phyloP scores from a whole-genome alignment of 139 green algal genomes.

The Chlamydomonas sp. region DNA sequence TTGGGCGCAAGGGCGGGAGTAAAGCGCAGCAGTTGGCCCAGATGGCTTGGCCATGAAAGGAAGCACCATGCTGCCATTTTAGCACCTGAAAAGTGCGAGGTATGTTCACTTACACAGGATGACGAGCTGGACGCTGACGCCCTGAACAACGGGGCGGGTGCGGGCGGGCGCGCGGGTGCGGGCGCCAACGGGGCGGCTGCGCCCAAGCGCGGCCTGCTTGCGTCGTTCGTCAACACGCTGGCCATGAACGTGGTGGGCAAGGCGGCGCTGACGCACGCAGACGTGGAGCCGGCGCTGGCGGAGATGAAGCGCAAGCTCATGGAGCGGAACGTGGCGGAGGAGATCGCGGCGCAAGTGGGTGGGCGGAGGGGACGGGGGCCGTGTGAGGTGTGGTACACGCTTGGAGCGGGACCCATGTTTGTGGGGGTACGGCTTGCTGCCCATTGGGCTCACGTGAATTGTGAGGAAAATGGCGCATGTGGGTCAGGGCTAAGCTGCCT shows the following conservation, averaged over 20 bases:
- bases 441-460: too few species aligned
- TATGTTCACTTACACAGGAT: background rate
- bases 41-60: too few species aligned
- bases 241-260: conserved; percentile 84
- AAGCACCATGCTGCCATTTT: too few species aligned
- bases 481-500: too few species aligned
- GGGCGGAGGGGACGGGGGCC: background rate
- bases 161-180: background rate
- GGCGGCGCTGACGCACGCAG: conserved; percentile 73
- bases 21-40: too few species aligned
- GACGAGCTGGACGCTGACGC: conserved; percentile 34
- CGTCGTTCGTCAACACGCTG: conserved; percentile 78
- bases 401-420: too few species aligned
- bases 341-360: conserved; percentile 80
- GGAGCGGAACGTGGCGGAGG: conserved; percentile 97
- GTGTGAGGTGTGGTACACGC: background rate
- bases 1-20: too few species aligned
- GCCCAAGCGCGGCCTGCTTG: conserved; percentile 69
- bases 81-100: too few species aligned
- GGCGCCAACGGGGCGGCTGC: conserved; percentile 16
- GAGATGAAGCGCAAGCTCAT: conserved; percentile 95
- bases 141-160: conserved; percentile 3
- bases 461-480: too few species aligned
- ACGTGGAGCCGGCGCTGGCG: conserved; percentile 87
- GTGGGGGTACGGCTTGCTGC: too few species aligned